Base-by-base conservation (phyloP, 192 early-diverging fungal genomes). In the Funneliformis mosseae region DNA sequence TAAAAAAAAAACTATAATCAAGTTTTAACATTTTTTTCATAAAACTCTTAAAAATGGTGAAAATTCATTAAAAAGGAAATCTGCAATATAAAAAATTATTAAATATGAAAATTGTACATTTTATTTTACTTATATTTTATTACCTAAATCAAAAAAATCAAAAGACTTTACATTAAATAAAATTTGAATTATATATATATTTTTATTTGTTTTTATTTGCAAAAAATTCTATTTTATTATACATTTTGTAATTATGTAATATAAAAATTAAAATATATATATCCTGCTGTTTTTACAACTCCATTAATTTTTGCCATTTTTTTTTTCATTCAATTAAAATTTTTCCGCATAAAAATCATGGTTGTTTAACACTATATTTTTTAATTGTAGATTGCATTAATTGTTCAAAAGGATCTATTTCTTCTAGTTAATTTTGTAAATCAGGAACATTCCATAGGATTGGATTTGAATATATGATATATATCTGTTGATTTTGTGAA, bases 401-500 rank as follows among this genome's bases (percentile, higher is more conserved):
- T 33, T 3, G 3, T 33, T 33, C 61, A 63, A 63, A n/a, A 27
- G 61, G n/a, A 63, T 63, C n/a, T 63, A 63, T 27, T 63, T 63
- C 61, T 63, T 63, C 61, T 63, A n/a, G n/a, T 63, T 63, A n/a
- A 63, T 27, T 18, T n/a, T 63, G 61, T 63, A 9, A 71, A 6
- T 18, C 25, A 10, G 45, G 4, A 46, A 0, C 4, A 46, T 71
- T 71, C 43, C 46, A 48, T 14, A 1, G 11, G 14, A 50, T 50
- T 14, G 11, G 46, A 50, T 50, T 11, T 4, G 14, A 14, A 50
- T 11, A 50, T 12, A 50, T 11, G 23, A 71, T 16, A 71, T 71
- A 71, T 7, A 42, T 71, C 43, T 71, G 14, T 23, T 71, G 41
- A 21, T 71, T 71, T 43, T 71, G 69, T n/a, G 69, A 71, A 71